Percentiles rank a stretch among this genome's conserved stretches.
phyloP scores from a whole-genome alignment of 1,284 basidiomycete genomes.

The Cystobasidium slooffiae region DNA sequence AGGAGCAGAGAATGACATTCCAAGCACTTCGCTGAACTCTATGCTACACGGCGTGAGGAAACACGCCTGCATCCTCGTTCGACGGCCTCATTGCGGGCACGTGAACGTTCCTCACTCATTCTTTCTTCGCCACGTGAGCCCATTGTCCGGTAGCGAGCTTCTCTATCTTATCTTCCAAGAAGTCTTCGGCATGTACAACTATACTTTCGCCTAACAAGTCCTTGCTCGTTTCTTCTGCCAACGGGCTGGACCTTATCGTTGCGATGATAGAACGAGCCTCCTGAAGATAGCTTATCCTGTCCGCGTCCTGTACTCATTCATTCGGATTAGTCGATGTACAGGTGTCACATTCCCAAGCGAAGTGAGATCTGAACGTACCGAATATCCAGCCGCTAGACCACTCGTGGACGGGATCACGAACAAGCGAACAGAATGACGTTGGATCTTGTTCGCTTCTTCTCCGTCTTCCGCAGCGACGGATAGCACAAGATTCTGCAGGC shows the following conservation, averaged over 20 bases:
- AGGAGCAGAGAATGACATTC: neutral
- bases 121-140: neutral
- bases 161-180: conserved; percentile 19
- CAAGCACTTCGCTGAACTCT: neutral
- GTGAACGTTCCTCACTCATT: neutral
- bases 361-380: neutral
- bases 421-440: neutral
- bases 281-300: conserved; percentile 18
- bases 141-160: conserved; percentile 36
- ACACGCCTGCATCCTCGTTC: neutral
- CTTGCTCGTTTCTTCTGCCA: neutral
- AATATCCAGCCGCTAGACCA: conserved; percentile 39
- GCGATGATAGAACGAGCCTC: conserved; percentile 14
- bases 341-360: neutral
- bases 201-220: neutral
- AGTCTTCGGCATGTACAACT: conserved; percentile 21
- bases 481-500: conserved; percentile 23
- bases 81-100: neutral
- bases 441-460: neutral
- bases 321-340: neutral
- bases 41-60: neutral
- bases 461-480: neutral
- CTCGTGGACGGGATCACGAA: conserved; percentile 40
- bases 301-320: neutral
- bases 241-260: neutral